Evolutionary conservation across 148 eudicot species (phyloP), one percentile per base, ranked within the genome.

Genomic region (Camellia sinensis): DNA sequence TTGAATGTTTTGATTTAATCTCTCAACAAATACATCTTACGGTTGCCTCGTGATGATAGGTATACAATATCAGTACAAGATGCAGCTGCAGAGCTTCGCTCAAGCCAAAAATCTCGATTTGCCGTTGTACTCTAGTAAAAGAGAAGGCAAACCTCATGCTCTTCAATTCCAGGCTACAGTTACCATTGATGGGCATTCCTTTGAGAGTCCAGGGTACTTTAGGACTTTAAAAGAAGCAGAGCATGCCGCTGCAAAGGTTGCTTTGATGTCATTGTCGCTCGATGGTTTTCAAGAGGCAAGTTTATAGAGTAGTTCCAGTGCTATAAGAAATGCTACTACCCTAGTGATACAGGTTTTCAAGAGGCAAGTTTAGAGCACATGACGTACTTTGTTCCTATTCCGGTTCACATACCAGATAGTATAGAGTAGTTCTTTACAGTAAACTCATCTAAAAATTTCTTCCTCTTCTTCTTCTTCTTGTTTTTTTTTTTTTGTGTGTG

Each of bases 191-290:
- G 75, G 82, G 10, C 56, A 73, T 21, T 71, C 57, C 62, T 77
- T 74, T 44, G 80, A 80, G 72, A 83, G 70, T 61, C 79, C 81
- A 29, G 82, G 77, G 71, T 76, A 73, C 56, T 77, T 64, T 11
- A 76, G 71, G 41, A 76, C 74, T 64, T 53, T 68, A 46, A 74
- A 79, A 48, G 87, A 87, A 53, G 80, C 78, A n/a, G 81, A 81
- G 53, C 60, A 48, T 61, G 81, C 81, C 75, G 86, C 75, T 21
- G 83, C 78, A 37, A 74, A 62, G 43, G 79, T 77, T 11, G 76
- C 85, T 74, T 70, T 83, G 56, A 41, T 45, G 74, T 19, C 81
- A 44, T 46, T 83, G 59, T 59, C 82, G 50, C 17, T 19, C 14
- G 71, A 79, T 54, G 61, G 61, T 40, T 71, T 74, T 61, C 79